These are phyloP conservation scores for Hypoxylon trugodes DNA, from an alignment of 495 filamentous ascomycete species.

Conservation along the genomic window DNA sequence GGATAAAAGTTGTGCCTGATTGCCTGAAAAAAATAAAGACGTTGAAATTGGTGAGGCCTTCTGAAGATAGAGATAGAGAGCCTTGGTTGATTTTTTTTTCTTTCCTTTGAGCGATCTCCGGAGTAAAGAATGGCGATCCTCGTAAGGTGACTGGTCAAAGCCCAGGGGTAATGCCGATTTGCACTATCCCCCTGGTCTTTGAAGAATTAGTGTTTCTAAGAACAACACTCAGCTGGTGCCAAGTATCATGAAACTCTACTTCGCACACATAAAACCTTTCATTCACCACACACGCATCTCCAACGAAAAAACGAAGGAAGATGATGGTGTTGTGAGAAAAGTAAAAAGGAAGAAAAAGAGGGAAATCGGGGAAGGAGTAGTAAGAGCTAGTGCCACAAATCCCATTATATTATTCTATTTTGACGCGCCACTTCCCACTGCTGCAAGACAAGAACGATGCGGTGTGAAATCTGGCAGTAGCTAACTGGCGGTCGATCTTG, in stretches of 20 bases:
- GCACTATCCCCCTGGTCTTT: constrained; percentile 33
- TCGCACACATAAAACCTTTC: constrained; percentile 26
- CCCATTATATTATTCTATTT: constrained; percentile 23
- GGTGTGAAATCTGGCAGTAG: constrained; percentile 41
- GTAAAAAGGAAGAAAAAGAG: constrained; percentile 8
- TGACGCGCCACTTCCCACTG: constrained; percentile 17
- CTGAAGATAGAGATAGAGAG: constrained; percentile 4
- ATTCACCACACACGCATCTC: constrained; percentile 32
- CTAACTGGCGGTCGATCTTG: constrained; percentile 36
- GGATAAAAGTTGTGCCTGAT: neutral
- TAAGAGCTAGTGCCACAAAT: neutral
- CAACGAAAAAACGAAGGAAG: constrained; percentile 24
- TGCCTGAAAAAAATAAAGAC: neutral
- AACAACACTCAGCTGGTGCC: constrained; percentile 27
- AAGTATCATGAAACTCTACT: constrained; percentile 31
- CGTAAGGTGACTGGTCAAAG: constrained; percentile 7
- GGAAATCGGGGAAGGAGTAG: neutral
- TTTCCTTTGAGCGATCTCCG: constrained; percentile 3
- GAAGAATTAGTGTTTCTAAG: constrained; percentile 28
- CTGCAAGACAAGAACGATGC: constrained; percentile 25
- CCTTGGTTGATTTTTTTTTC: neutral
- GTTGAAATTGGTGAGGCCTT: constrained; percentile 9
- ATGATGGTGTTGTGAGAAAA: constrained; percentile 25
- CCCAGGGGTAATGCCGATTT: constrained; percentile 36
- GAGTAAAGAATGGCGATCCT: constrained; percentile 26